Conservation (phyloP, 441 rosid genomes). For the Viola pubescens region DNA sequence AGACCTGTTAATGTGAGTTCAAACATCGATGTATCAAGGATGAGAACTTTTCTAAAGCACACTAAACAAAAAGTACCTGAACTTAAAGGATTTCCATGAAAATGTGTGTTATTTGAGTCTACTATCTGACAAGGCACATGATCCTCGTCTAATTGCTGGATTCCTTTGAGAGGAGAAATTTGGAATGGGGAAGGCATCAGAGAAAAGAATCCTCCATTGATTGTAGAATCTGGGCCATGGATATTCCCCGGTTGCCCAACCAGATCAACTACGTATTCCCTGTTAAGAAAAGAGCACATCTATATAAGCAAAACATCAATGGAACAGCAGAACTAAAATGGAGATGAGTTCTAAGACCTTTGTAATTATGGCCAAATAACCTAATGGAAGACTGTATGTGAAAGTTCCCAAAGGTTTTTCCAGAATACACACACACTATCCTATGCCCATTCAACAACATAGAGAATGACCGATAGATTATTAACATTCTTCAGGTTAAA, state of each 20-base stretch:
- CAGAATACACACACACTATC: too few relatives aligned
- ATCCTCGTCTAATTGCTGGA: slow-evolving; percentile 37
- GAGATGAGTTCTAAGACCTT: not conserved
- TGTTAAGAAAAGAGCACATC: slow-evolving; percentile 26
- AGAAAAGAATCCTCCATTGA: slow-evolving; percentile 58
- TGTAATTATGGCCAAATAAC: not conserved
- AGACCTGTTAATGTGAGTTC: too few relatives aligned
- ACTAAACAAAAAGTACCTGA: slow-evolving; percentile 36
- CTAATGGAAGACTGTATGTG: too few relatives aligned
- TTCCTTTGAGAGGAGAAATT: slow-evolving; percentile 45
- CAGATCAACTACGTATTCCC: slow-evolving; percentile 97
- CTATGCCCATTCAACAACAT: too few relatives aligned
- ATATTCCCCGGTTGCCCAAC: slow-evolving; percentile 88
- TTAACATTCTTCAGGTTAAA: too few relatives aligned
- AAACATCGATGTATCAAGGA: slow-evolving; percentile 1
- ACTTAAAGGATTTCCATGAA: slow-evolving; percentile 27
- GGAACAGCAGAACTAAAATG: not conserved
- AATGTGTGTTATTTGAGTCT: slow-evolving; percentile 23
- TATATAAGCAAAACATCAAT: slow-evolving; percentile 5
- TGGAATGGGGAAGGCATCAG: slow-evolving; percentile 64
- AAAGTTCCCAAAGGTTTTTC: too few relatives aligned
- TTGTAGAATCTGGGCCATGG: slow-evolving; percentile 79
- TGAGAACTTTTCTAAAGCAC: not conserved
- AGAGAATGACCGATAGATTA: too few relatives aligned
- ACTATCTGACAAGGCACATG: slow-evolving; percentile 25